Conservation (phyloP, 2,329 filamentous ascomycete species). For the Aspergillus alliaceus region DNA sequence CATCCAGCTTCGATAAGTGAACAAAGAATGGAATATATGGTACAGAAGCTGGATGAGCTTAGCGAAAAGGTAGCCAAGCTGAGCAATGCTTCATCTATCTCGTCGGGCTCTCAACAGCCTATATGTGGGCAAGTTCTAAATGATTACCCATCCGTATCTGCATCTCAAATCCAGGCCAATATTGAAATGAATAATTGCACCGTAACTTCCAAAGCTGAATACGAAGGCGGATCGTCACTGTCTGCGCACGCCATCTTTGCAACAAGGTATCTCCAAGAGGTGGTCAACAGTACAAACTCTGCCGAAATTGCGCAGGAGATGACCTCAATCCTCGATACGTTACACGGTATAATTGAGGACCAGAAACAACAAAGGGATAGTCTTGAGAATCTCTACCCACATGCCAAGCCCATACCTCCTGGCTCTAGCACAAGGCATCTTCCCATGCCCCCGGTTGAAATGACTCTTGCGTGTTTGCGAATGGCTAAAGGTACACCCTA, state of each 20-base stretch:
- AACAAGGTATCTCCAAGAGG: conserved; percentile 1
- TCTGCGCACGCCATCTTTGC: conserved; percentile 9
- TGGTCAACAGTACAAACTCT: conserved; percentile 1
- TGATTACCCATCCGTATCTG: not conserved
- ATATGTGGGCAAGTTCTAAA: too few species aligned
- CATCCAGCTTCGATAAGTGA: not conserved
- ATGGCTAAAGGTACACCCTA: conserved; percentile 4
- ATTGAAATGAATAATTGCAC: not conserved
- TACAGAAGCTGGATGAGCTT: conserved; percentile 13
- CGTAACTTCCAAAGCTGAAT: not conserved
- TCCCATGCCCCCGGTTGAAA: conserved; percentile 6
- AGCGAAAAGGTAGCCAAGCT: not conserved
- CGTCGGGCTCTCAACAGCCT: not conserved
- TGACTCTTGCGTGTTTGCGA: conserved; percentile 6
- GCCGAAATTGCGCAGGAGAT: not conserved
- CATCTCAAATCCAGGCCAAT: not conserved
- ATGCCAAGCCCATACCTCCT: not conserved
- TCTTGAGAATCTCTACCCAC: not conserved
- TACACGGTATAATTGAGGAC: not conserved
- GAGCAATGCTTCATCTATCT: not conserved
- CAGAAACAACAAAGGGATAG: conserved; percentile 9
- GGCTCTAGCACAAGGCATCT: conserved; percentile 1
- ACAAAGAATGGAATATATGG: conserved; percentile 9
- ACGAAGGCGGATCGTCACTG: conserved; percentile 6
- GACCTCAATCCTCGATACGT: not conserved